Evolutionary conservation across 148 eudicot species (phyloP).

Genomic region (Vaccinium darrowii): DNA sequence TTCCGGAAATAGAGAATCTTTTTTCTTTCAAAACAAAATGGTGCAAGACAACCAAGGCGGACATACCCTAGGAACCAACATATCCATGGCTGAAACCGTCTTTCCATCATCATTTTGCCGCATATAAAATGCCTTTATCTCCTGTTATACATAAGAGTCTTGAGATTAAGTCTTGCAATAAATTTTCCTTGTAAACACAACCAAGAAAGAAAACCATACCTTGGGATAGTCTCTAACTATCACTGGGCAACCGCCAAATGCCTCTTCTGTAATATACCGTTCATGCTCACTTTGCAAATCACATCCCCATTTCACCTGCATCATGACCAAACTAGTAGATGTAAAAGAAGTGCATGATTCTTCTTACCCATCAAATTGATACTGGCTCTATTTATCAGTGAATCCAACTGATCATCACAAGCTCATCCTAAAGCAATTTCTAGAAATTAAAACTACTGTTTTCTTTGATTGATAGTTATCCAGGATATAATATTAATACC

Average conservation of each 20-base stretch:
- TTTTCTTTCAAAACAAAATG: background rate
- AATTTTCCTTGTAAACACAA: conserved; percentile 13
- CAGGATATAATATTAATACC: background rate
- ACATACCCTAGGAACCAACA: conserved; percentile 95
- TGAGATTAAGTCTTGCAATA: conserved; percentile 19
- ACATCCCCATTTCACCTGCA: conserved; percentile 94
- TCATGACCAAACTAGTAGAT: conserved; percentile 14
- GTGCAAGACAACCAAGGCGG: conserved; percentile 1
- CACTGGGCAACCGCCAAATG: conserved; percentile 91
- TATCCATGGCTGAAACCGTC: conserved; percentile 99
- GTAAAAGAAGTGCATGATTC: background rate
- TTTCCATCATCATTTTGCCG: conserved; percentile 92
- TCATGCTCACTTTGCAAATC: conserved; percentile 99
- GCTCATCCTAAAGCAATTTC: background rate
- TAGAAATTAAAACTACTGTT: background rate
- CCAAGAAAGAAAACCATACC: conserved; percentile 40
- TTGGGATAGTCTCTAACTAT: conserved; percentile 95
- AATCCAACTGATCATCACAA: conserved; percentile 3
- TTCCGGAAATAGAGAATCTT: background rate
- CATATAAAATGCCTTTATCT: conserved; percentile 97
- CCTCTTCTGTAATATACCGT: conserved; percentile 88
- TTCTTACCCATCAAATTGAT: background rate
- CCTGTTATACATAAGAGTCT: conserved; percentile 38
- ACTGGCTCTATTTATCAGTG: background rate
- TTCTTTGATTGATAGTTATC: background rate